Percentiles rank a stretch among this genome's conserved stretches.
Conservation (phyloP, 2,329 filamentous ascomycete species). For the Fusarium equiseti region DNA sequence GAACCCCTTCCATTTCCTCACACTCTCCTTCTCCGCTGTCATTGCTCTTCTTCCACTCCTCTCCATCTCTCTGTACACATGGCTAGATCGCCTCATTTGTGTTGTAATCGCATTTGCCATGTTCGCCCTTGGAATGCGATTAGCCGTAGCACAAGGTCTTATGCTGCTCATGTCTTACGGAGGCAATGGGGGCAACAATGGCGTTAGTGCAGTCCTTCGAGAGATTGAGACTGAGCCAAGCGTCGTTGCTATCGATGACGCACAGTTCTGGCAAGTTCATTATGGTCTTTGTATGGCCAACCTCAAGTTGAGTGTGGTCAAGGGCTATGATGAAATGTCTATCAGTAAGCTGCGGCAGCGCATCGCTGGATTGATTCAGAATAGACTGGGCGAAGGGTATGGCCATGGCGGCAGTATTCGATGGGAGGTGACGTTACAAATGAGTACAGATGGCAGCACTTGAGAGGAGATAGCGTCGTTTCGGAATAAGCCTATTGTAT, state of each 20-base stretch:
- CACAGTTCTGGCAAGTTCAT: slow-evolving; percentile 98
- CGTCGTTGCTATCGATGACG: slow-evolving; percentile 84
- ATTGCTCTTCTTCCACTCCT: slow-evolving; percentile 86
- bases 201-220: slow-evolving; percentile 79
- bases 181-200: slow-evolving; percentile 53
- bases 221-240: slow-evolving; percentile 86
- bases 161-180: slow-evolving; percentile 96
- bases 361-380: slow-evolving; percentile 82
- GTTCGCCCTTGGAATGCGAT: slow-evolving; percentile 85
- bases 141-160: slow-evolving; percentile 86
- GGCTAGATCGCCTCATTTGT: slow-evolving; percentile 86
- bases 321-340: slow-evolving; percentile 75
- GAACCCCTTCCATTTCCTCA: slow-evolving; percentile 95
- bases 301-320: slow-evolving; percentile 78
- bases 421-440: slow-evolving; percentile 95
- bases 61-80: slow-evolving; percentile 81
- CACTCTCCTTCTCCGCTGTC: slow-evolving; percentile 84
- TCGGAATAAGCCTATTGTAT: background rate
- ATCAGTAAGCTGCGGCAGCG: slow-evolving; percentile 80
- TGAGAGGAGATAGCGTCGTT: slow-evolving; percentile 16
- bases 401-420: slow-evolving; percentile 80
- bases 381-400: slow-evolving; percentile 88
- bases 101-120: slow-evolving; percentile 86
- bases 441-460: slow-evolving; percentile 58
- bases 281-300: slow-evolving; percentile 98